These are phyloP conservation scores for Claviceps citrina DNA, from an alignment of 2,329 filamentous ascomycete genomes.

Conservation along the genomic window DNA sequence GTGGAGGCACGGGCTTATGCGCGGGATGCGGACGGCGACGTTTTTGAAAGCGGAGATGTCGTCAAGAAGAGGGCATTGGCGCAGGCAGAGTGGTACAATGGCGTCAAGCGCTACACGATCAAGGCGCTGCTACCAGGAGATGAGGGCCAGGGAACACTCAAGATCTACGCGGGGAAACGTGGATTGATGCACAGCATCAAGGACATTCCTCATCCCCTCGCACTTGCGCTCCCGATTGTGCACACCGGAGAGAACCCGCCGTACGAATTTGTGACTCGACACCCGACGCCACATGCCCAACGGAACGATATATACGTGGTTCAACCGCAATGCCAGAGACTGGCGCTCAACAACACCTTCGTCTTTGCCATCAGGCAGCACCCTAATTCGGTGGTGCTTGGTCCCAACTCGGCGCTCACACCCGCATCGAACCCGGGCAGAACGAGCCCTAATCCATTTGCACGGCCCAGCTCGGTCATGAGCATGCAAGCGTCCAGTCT, in stretches of 20 bases:
- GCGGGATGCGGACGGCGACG: conserved; percentile 74
- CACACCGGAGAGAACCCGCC: conserved; percentile 86
- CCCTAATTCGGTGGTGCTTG: conserved; percentile 39
- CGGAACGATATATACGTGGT: conserved; percentile 93
- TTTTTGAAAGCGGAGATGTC: conserved; percentile 81
- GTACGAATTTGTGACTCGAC: conserved; percentile 82
- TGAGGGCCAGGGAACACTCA: conserved; percentile 74
- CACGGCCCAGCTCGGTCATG: conserved; percentile 46
- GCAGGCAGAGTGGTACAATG: conserved; percentile 81
- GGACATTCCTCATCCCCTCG: conserved; percentile 84
- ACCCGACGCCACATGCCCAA: conserved; percentile 95
- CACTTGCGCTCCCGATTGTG: conserved; percentile 75
- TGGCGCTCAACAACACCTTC: conserved; percentile 93
- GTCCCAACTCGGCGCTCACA: conserved; percentile 22
- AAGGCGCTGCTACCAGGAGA: conserved; percentile 87
- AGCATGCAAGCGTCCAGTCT: conserved; percentile 47
- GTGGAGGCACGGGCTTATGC: conserved; percentile 73
- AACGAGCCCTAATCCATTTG: conserved; percentile 45
- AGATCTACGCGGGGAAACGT: conserved; percentile 84
- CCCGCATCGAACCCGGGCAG: conserved; percentile 32
- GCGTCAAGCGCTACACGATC: conserved; percentile 79
- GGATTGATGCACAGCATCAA: conserved; percentile 96
- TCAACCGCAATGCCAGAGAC: conserved; percentile 77
- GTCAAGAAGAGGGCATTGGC: conserved; percentile 74
- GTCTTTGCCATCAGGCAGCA: conserved; percentile 94